A percentile compares a stretch with the other conserved stretches of the same genome.
Evolutionary conservation across 257 asterid species (phyloP).

Genomic region (Fraxinus pennsylvanica): DNA sequence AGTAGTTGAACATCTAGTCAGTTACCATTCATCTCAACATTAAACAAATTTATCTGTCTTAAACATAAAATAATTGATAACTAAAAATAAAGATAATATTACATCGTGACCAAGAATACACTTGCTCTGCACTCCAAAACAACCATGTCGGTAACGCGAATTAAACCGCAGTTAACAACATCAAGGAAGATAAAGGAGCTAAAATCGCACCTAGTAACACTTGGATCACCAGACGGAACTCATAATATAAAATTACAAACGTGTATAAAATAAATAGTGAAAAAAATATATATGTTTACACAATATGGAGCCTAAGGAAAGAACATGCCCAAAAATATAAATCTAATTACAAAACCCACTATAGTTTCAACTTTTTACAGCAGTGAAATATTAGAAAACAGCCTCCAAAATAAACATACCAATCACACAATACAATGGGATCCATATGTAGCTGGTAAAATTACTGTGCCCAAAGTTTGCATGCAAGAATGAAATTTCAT

Average conservation of each 20-base stretch:
- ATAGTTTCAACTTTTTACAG: constrained; percentile 37
- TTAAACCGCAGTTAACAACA: neutral
- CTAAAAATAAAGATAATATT: neutral
- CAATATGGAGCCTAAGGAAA: neutral
- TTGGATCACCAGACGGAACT: neutral
- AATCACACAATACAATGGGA: constrained; percentile 27
- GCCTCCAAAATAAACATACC: constrained; percentile 19
- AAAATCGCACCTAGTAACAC: no score
- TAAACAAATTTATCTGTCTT: constrained; percentile 20
- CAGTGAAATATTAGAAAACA: constrained; percentile 20
- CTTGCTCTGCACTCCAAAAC: neutral
- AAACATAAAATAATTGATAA: constrained; percentile 4
- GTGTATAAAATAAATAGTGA: neutral
- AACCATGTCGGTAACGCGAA: neutral
- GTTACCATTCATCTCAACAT: constrained; percentile 17
- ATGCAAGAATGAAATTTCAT: constrained; percentile 27
- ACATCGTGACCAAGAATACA: neutral
- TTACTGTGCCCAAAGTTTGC: constrained; percentile 25
- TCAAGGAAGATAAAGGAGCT: neutral
- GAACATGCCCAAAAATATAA: constrained; percentile 36
- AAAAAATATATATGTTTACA: neutral
- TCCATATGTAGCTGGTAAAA: constrained; percentile 17
- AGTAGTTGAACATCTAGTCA: constrained; percentile 35
- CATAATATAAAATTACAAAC: neutral
- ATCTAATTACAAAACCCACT: constrained; percentile 45